Conservation (phyloP, 805 yeast genomes). For the Candida vaughaniae region DNA sequence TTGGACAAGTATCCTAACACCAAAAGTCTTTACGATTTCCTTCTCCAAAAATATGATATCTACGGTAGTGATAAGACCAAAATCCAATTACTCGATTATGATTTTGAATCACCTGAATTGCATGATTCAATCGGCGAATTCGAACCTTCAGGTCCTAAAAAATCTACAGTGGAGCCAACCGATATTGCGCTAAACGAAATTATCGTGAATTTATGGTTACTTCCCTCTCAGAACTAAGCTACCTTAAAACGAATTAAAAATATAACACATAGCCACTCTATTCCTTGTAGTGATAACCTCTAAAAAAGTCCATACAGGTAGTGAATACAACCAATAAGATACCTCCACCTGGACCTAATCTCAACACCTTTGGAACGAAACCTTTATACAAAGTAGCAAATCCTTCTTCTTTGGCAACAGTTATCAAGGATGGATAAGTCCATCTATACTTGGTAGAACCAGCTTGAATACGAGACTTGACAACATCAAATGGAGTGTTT, state of each 20-base stretch:
- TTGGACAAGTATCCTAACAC: conserved; percentile 3
- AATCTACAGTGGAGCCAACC: conserved; percentile 4
- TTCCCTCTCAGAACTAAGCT: neutral
- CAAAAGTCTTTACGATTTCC: conserved; percentile 7
- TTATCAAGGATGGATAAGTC: conserved; percentile 77
- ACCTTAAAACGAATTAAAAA: conserved; percentile 2
- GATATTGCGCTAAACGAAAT: conserved; percentile 10
- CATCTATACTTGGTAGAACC: conserved; percentile 86
- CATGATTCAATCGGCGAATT: conserved; percentile 14
- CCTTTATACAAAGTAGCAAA: conserved; percentile 90
- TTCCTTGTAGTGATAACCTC: conserved; percentile 40
- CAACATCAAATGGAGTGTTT: conserved; percentile 97
- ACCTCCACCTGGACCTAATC: conserved; percentile 99
- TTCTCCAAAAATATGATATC: conserved; percentile 17
- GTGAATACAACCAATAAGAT: conserved; percentile 95
- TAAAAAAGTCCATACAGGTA: conserved; percentile 89
- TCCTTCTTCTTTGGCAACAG: conserved; percentile 89
- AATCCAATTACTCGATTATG: conserved; percentile 22
- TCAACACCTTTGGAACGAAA: conserved; percentile 91
- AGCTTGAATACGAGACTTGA: conserved; percentile 95
- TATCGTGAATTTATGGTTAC: conserved; percentile 5
- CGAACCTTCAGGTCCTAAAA: neutral
- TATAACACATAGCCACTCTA: neutral
- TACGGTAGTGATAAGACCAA: conserved; percentile 12
- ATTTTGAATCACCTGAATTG: conserved; percentile 28